Percentiles rank a stretch among this genome's conserved stretches.
phyloP scores from a whole-genome alignment of 495 filamentous ascomycete species.

The Evernia prunastri region DNA sequence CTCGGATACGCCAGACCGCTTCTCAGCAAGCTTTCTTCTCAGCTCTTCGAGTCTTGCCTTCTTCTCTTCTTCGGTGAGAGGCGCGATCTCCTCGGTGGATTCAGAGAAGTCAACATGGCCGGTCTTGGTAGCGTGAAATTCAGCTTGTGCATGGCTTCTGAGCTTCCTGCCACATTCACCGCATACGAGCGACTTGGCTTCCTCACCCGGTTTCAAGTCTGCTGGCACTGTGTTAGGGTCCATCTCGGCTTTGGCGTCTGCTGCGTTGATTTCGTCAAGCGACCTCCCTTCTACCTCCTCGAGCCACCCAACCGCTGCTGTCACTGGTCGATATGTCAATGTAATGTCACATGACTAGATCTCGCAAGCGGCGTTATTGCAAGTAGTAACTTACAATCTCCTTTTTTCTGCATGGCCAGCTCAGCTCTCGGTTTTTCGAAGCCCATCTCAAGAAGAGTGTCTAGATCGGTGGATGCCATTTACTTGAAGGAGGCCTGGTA shows the following conservation, averaged over 20 bases:
- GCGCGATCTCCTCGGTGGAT: slow-evolving; percentile 82
- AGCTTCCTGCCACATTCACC: slow-evolving; percentile 93
- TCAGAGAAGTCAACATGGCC: slow-evolving; percentile 89
- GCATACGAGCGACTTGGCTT: slow-evolving; percentile 65
- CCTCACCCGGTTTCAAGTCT: slow-evolving; percentile 55
- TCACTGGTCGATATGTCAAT: slow-evolving; percentile 49
- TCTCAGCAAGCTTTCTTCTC: slow-evolving; percentile 62
- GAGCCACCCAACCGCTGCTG: slow-evolving; percentile 89
- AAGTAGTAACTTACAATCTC: slow-evolving; percentile 53
- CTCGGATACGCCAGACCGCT: slow-evolving; percentile 60
- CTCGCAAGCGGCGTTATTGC: background rate
- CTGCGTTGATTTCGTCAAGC: slow-evolving; percentile 64
- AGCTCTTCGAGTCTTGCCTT: slow-evolving; percentile 69
- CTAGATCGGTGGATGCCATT: slow-evolving; percentile 66
- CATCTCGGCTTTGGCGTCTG: slow-evolving; percentile 48
- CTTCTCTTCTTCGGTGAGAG: slow-evolving; percentile 89
- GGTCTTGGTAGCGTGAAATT: slow-evolving; percentile 85
- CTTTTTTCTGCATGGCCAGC: slow-evolving; percentile 72
- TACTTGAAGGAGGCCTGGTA: slow-evolving; percentile 25
- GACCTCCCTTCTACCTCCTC: slow-evolving; percentile 81
- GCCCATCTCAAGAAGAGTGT: slow-evolving; percentile 87
- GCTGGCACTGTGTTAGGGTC: slow-evolving; percentile 43
- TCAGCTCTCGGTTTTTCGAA: slow-evolving; percentile 76
- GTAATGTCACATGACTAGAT: background rate
- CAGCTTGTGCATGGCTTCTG: slow-evolving; percentile 67